Conservation (phyloP, 1,284 basidiomycete genomes). For the Veloporphyrellus conicus region DNA sequence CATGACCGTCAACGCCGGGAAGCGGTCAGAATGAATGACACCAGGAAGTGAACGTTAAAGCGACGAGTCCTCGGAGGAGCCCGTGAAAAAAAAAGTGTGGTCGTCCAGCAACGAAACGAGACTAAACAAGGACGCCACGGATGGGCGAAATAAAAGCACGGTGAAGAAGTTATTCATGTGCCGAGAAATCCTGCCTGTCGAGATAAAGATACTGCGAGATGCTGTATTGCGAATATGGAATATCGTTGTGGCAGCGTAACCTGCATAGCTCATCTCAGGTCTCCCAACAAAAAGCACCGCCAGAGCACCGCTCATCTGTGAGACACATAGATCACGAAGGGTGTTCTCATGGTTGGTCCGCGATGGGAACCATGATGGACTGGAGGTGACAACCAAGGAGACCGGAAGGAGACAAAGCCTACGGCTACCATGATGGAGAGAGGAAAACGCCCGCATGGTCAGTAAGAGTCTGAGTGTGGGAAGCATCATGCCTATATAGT, state of each 20-base stretch:
- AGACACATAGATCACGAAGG: neutral
- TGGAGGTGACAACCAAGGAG: no score
- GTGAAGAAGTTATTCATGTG: neutral
- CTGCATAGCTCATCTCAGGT: neutral
- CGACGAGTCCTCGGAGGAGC: neutral
- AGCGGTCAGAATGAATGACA: constrained; percentile 1
- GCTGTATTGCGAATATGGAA: neutral
- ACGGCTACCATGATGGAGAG: no score
- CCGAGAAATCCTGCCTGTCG: neutral
- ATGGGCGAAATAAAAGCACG: constrained; percentile 4
- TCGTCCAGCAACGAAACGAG: neutral
- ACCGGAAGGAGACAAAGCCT: no score
- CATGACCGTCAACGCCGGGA: constrained; percentile 7
- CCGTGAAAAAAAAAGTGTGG: neutral
- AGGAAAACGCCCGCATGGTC: no score
- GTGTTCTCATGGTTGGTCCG: no score
- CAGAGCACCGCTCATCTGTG: constrained; percentile 11
- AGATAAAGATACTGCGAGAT: neutral
- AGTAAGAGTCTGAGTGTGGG: no score
- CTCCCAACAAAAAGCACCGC: neutral
- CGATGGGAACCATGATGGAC: no score
- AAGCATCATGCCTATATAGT: no score
- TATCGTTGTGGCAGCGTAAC: no score
- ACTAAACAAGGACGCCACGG: neutral
- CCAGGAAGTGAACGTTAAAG: neutral